phyloP scores from a whole-genome alignment of 345 rosid genomes.

The Noccaea caerulescens region DNA sequence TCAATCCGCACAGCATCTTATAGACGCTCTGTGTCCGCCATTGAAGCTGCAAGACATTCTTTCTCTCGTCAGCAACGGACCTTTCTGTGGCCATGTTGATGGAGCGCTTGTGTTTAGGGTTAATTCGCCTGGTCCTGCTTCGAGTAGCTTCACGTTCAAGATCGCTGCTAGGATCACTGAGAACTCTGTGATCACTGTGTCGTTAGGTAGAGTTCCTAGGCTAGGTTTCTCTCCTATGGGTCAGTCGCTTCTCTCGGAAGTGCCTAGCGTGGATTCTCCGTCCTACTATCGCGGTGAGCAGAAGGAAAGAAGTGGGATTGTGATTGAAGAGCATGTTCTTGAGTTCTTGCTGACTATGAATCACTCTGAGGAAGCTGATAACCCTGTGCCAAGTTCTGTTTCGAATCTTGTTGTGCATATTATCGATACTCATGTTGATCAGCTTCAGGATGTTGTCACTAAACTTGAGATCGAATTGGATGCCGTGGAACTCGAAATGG shows the following conservation, averaged over 20 bases:
- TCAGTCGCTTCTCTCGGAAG: conserved; percentile 84
- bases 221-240: conserved; percentile 82
- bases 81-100: conserved; percentile 86
- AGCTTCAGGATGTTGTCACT: conserved; percentile 87
- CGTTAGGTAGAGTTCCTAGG: conserved; percentile 90
- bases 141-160: conserved; percentile 79
- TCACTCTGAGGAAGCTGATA: conserved; percentile 98
- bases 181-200: conserved; percentile 87
- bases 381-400: conserved; percentile 84
- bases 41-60: conserved; percentile 94
- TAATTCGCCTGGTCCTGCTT: conserved; percentile 87
- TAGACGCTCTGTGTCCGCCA: conserved; percentile 92
- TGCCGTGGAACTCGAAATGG: conserved; percentile 84
- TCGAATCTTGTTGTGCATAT: conserved; percentile 93
- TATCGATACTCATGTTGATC: conserved; percentile 90
- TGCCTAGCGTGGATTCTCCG: conserved; percentile 83
- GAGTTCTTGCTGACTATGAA: conserved; percentile 94
- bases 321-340: conserved; percentile 96
- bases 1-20: conserved; percentile 83
- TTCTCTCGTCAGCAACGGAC: conserved; percentile 91
- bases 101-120: conserved; percentile 96
- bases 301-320: conserved; percentile 69
- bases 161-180: conserved; percentile 92
- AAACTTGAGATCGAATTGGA: conserved; percentile 92
- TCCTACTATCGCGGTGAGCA: conserved; percentile 50